These are phyloP conservation scores for Eucalyptus leucophloia DNA, from an alignment of 345 rosid genomes.

Conservation along the genomic window DNA sequence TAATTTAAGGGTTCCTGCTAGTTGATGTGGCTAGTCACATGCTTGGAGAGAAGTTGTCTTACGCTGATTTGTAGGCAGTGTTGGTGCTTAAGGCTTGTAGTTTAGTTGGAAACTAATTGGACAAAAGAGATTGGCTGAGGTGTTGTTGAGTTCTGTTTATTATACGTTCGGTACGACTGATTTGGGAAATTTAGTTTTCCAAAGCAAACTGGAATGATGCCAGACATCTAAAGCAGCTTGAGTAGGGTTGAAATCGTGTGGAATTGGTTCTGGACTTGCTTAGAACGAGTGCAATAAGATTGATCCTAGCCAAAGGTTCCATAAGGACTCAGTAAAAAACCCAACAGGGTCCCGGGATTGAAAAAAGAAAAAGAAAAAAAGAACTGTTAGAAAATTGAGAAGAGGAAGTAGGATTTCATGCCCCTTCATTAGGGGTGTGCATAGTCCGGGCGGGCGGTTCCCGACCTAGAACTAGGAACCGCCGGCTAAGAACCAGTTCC, in stretches of 20 bases:
- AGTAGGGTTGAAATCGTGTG: neutral
- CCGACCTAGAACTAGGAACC: no score
- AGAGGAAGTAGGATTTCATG: neutral
- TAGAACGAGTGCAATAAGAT: neutral
- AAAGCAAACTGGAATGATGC: neutral
- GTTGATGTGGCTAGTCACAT: neutral
- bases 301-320: neutral
- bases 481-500: no score
- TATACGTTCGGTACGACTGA: neutral
- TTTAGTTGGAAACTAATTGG: neutral
- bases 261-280: neutral
- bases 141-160: neutral
- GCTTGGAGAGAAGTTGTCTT: neutral
- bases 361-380: no score
- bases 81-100: neutral
- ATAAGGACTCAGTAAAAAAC: neutral
- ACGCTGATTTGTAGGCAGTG: neutral
- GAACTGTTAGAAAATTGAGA: neutral
- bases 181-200: neutral
- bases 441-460: no score
- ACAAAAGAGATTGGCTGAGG: neutral
- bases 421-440: neutral
- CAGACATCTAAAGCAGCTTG: neutral
- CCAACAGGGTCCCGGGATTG: neutral
- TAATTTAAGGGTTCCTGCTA: no score